Percentiles rank a stretch among this genome's conserved stretches.
phyloP scores from a whole-genome alignment of 257 asterid species.

The Capsicum pubescens region DNA sequence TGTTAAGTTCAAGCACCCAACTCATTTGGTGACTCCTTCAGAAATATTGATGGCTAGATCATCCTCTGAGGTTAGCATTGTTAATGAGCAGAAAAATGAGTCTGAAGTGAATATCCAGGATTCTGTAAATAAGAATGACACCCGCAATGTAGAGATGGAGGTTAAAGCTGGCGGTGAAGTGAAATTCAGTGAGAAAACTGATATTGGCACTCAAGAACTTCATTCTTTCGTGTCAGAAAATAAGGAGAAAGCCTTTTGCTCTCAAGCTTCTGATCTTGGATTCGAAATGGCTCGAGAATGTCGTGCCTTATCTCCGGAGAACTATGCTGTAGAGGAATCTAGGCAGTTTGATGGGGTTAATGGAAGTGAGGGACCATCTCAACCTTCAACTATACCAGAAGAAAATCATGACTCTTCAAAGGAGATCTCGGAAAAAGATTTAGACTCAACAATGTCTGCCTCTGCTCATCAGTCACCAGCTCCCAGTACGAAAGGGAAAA shows the following conservation, averaged over 20 bases:
- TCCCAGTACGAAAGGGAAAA: conserved; percentile 68
- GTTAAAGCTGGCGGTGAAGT: conserved; percentile 82
- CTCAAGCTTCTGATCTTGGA: conserved; percentile 90
- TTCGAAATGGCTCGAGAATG: conserved; percentile 81
- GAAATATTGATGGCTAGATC: conserved; percentile 89
- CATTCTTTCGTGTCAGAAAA: conserved; percentile 60
- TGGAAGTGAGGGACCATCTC: conserved; percentile 51
- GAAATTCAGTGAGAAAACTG: conserved; percentile 57
- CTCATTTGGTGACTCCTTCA: conserved; percentile 95
- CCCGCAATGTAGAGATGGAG: conserved; percentile 69
- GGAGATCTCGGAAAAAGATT: conserved; percentile 51
- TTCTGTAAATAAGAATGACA: conserved; percentile 59
- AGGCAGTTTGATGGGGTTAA: conserved; percentile 58
- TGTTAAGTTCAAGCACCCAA: conserved; percentile 88
- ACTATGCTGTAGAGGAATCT: conserved; percentile 60
- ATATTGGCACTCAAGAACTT: conserved; percentile 57
- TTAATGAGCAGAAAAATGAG: conserved; percentile 63
- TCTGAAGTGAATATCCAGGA: conserved; percentile 67
- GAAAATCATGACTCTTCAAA: conserved; percentile 56
- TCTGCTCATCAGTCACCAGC: conserved; percentile 53
- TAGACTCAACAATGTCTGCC: conserved; percentile 47
- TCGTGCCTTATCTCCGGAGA: conserved; percentile 67
- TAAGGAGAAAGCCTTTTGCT: conserved; percentile 75
- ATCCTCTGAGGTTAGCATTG: conserved; percentile 65
- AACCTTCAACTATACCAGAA: conserved; percentile 50